phyloP scores from a whole-genome alignment of 2,329 filamentous ascomycete species.

The Alternaria brassicae region DNA sequence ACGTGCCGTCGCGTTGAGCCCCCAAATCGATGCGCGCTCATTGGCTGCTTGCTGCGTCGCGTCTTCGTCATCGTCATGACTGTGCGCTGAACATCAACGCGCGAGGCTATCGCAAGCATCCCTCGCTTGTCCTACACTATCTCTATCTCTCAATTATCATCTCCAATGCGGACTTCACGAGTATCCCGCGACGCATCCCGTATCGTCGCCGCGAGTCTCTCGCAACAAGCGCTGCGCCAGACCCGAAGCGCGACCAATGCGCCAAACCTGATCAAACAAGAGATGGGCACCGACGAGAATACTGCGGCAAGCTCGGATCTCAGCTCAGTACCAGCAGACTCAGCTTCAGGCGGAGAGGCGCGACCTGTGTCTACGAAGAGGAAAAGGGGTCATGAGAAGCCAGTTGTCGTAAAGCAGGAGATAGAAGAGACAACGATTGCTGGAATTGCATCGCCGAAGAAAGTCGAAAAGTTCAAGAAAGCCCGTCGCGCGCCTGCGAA shows the following conservation, averaged over 20 bases:
- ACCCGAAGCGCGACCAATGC: conserved; percentile 38
- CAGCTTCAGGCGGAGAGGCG: conserved; percentile 32
- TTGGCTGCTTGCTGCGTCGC: not conserved
- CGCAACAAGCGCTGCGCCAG: conserved; percentile 40
- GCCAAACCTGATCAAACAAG: conserved; percentile 26
- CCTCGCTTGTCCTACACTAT: not conserved
- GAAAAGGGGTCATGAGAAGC: conserved; percentile 52
- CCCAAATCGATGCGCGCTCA: not conserved
- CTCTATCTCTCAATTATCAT: not conserved
- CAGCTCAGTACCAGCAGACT: conserved; percentile 40
- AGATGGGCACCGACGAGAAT: conserved; percentile 10
- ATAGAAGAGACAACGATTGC: conserved; percentile 27
- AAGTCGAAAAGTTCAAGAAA: conserved; percentile 39
- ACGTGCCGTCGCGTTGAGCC: not conserved
- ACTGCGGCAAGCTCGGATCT: conserved; percentile 39
- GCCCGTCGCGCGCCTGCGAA: conserved; percentile 49
- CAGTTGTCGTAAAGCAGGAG: conserved; percentile 46
- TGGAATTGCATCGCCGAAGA: conserved; percentile 34
- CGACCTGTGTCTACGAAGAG: conserved; percentile 51
- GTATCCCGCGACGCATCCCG: conserved; percentile 48
- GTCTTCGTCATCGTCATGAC: not conserved
- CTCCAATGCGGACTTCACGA: conserved; percentile 48
- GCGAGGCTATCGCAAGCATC: not conserved
- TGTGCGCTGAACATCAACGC: not conserved
- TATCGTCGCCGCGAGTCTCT: conserved; percentile 40